Percentiles rank a stretch among this genome's conserved stretches.
Evolutionary conservation across 768 basidiomycete genomes (phyloP).

Genomic region (Russula emetica): DNA sequence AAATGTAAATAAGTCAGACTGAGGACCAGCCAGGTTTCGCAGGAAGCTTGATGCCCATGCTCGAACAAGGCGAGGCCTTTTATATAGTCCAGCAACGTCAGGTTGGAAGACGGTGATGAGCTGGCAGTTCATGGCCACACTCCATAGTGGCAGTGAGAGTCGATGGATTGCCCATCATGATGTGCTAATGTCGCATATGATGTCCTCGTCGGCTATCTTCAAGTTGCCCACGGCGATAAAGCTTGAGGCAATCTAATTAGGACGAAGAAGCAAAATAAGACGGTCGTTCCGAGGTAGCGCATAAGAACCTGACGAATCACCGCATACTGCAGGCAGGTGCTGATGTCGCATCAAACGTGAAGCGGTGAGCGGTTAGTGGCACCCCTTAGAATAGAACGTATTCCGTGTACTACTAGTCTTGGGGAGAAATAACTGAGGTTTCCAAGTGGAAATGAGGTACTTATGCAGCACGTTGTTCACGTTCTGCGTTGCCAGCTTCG

Average conservation of each 20-base stretch:
- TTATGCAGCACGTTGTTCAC: conserved; percentile 77
- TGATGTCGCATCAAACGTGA: background rate
- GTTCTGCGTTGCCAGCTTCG: conserved; percentile 61
- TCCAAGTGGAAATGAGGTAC: too few species aligned
- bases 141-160: background rate
- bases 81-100: background rate
- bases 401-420: too few species aligned
- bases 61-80: background rate
- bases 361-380: background rate
- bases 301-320: background rate
- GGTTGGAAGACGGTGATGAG: background rate
- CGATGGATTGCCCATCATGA: background rate
- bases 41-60: background rate
- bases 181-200: background rate
- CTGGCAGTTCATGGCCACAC: background rate
- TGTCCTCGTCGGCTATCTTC: background rate
- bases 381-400: background rate
- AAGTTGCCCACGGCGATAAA: background rate
- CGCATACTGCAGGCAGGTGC: background rate
- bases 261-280: background rate
- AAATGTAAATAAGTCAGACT: background rate
- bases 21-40: background rate
- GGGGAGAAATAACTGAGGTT: too few species aligned
- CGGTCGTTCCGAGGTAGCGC: background rate
- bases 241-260: background rate